Percentiles rank a stretch among this genome's conserved stretches.
Evolutionary conservation across 192 early-diverging fungal species (phyloP).

Genomic region (Umbelopsis sp.): DNA sequence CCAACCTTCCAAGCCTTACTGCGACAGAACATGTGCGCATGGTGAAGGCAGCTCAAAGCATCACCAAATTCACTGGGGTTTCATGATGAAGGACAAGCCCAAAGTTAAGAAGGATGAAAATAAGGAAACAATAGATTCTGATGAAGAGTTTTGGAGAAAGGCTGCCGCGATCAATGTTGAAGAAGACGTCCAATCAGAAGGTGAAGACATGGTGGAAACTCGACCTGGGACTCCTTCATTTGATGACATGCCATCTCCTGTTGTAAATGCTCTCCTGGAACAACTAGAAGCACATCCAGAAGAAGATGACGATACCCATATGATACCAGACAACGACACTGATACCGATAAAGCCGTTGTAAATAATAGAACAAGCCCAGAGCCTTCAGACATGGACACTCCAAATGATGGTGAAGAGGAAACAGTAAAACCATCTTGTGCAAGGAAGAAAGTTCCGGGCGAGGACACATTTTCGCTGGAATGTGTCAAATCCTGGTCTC

Average conservation of each 20-base stretch:
- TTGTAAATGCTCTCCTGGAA: neutral
- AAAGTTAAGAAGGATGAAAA: neutral
- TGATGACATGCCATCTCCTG: neutral
- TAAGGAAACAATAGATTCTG: neutral
- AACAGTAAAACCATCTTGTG: neutral
- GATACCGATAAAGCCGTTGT: neutral
- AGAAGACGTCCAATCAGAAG: neutral
- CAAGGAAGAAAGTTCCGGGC: constrained; percentile 14
- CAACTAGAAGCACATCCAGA: neutral
- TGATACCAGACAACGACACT: neutral
- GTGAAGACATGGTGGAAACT: neutral
- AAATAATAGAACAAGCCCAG: neutral
- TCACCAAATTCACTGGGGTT: neutral
- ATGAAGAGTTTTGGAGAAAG: constrained; percentile 1
- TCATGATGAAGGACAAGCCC: neutral
- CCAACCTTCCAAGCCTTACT: neutral
- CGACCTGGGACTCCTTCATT: neutral
- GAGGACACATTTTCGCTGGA: constrained; percentile 48
- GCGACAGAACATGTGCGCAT: neutral
- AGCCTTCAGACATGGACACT: neutral
- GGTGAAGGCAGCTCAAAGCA: constrained; percentile 5
- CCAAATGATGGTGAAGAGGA: neutral
- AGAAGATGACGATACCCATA: constrained; percentile 5
- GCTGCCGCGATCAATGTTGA: neutral
- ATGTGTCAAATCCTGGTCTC: constrained; percentile 47